A percentile compares a stretch with the other conserved stretches of the same genome.
Conservation (phyloP, 2,329 filamentous ascomycete genomes). For the Clonostachys solani region DNA sequence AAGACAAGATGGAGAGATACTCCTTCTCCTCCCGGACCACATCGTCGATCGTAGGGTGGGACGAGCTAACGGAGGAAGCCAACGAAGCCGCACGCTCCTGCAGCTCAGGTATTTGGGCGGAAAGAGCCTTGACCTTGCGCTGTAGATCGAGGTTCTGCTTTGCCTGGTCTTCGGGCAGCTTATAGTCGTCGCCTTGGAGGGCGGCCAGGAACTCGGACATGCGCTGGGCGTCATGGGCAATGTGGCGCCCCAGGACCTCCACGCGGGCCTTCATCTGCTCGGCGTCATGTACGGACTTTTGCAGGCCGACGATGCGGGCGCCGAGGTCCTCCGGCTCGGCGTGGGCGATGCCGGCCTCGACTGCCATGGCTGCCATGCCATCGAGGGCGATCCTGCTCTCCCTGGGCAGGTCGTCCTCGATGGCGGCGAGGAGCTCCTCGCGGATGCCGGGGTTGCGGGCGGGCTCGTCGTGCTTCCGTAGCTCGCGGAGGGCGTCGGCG, state of each 20-base stretch:
- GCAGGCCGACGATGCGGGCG: constrained; percentile 48
- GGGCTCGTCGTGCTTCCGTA: constrained; percentile 20
- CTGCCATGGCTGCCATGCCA: constrained; percentile 48
- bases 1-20: constrained; percentile 51
- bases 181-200: constrained; percentile 40
- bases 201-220: constrained; percentile 32
- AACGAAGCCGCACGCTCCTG: constrained; percentile 44
- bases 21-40: constrained; percentile 54
- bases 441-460: constrained; percentile 7
- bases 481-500: constrained; percentile 50
- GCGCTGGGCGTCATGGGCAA: constrained; percentile 43
- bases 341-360: constrained; percentile 42
- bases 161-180: constrained; percentile 53
- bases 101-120: constrained; percentile 60
- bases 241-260: constrained; percentile 48
- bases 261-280: constrained; percentile 53
- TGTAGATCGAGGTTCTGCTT: constrained; percentile 72
- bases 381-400: constrained; percentile 54
- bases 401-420: constrained; percentile 49
- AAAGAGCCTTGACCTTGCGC: constrained; percentile 63
- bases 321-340: constrained; percentile 46
- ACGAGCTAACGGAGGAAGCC: constrained; percentile 21
- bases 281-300: constrained; percentile 45
- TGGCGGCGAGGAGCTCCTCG: constrained; percentile 41
- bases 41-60: constrained; percentile 49